A percentile compares a stretch with the other conserved stretches of the same genome.
These are phyloP conservation scores for Deinandra increscens DNA, from an alignment of 129 eudicot genomes.

Conservation along the genomic window DNA sequence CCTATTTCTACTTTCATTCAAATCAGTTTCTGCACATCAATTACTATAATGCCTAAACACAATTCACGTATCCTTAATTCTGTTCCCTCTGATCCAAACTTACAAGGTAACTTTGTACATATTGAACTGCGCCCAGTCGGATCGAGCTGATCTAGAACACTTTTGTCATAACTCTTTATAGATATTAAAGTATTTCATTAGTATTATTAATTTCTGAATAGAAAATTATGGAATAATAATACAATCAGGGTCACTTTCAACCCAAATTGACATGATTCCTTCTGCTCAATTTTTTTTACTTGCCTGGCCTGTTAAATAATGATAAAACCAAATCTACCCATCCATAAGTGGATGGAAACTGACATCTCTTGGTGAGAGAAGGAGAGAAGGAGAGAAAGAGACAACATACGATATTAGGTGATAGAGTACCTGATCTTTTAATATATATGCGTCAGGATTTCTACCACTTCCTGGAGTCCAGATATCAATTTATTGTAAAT, in stretches of 20 bases:
- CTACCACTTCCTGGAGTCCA: constrained; percentile 85
- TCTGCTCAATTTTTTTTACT: not conserved
- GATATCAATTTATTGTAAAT: constrained; percentile 50
- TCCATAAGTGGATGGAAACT: no score
- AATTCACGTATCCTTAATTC: no score
- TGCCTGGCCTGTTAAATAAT: not conserved
- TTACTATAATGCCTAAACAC: no score
- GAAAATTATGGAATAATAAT: not conserved
- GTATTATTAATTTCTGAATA: not conserved
- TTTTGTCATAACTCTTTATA: not conserved
- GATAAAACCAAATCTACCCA: not conserved
- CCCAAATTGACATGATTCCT: no score
- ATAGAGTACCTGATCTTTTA: constrained; percentile 75
- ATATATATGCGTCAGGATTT: constrained; percentile 68
- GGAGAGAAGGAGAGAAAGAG: no score
- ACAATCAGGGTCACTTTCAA: not conserved
- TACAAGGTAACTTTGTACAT: not conserved
- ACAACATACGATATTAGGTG: not conserved
- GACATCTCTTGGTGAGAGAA: no score
- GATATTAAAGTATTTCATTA: not conserved
- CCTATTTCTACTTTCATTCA: no score
- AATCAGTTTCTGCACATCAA: no score
- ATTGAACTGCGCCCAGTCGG: not conserved
- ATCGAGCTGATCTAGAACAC: not conserved
- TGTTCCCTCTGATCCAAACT: no score